Conservation (phyloP, 2,329 filamentous ascomycete genomes). For the Fusarium piperis region DNA sequence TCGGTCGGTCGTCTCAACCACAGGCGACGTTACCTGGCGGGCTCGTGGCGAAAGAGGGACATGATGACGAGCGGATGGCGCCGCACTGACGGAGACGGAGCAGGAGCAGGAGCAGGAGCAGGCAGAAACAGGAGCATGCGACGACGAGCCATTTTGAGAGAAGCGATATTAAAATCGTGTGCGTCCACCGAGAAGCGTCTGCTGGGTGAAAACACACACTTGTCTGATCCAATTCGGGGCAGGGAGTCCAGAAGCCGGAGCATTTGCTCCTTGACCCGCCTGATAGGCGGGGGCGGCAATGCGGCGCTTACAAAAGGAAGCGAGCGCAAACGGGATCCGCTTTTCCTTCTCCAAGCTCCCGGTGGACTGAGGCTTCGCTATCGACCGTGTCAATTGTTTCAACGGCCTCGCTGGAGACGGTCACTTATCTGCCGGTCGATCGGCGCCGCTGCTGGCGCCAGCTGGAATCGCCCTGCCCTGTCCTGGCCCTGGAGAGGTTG, state of each 20-base stretch:
- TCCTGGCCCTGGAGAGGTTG: neutral
- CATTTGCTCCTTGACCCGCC: conserved; percentile 47
- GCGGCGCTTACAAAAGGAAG: conserved; percentile 45
- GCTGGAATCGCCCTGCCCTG: neutral
- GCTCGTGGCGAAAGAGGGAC: conserved; percentile 39
- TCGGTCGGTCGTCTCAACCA: conserved; percentile 32
- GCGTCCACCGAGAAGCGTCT: conserved; percentile 38
- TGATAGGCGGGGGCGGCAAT: conserved; percentile 44
- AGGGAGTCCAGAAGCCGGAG: conserved; percentile 44
- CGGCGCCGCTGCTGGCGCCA: conserved; percentile 6
- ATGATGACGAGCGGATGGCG: conserved; percentile 36
- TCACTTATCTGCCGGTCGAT: neutral
- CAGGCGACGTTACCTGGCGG: conserved; percentile 34
- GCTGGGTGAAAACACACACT: conserved; percentile 38
- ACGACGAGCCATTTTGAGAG: conserved; percentile 46
- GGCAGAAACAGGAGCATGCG: conserved; percentile 35
- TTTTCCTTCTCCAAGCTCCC: conserved; percentile 15
- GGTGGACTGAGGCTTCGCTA: neutral
- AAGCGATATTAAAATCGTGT: conserved; percentile 40
- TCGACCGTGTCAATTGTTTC: neutral
- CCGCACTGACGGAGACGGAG: conserved; percentile 19
- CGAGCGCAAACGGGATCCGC: conserved; percentile 18
- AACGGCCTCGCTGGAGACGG: neutral
- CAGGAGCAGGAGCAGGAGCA: conserved; percentile 12
- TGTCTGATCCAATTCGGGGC: conserved; percentile 40